Base-by-base conservation (phyloP, 2,329 filamentous ascomycete genomes). In the Arthroderma sp. region DNA sequence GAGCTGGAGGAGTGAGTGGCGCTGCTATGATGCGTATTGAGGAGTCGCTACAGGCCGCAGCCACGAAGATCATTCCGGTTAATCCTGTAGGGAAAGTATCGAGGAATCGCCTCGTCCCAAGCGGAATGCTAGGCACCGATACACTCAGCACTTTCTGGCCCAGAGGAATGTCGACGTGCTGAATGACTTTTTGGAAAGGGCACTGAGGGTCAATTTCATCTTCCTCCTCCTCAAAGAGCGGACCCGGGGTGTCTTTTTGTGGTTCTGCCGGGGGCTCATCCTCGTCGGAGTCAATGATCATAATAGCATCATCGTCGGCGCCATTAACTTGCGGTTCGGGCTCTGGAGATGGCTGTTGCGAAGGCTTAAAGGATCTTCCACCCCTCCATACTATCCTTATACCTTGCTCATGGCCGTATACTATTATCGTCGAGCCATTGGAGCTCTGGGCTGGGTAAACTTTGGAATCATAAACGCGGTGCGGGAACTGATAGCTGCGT, bases 371-470 rank as follows among this genome's bases (percentile, higher is more conserved):
- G 1, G 63, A 61, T 29, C 64, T 67, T 3, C 77, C 77, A 37
- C 76, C 76, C 59, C 74, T 68, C 78, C 78, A 81, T 29, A 78
- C 52, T 40, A 81, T 61, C 46, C 71, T 70, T 22, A 82, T 52
- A 4, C 78, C 78, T 36, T 65, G 66, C 36, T 74, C 71, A 50
- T 79, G 72, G 39, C 72, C 78, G 52, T 77, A 79, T 8, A 81
- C 54, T 38, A 80, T 65, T 47, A 81, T 65, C 2, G 72, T 75
- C 3, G 78, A 80, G 56, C 75, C 75, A 58, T 80, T 80, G 22
- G 75, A 71, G 15, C 75, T 67, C 49, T 67, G 66, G 33, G 74
- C 57, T 4, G 78, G 77, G 55, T 81, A 81, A 50, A 73, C 64
- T 56, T 70, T 68, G 8, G 75, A 69, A 45, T 65, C 63, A 60